A percentile compares a stretch with the other conserved stretches of the same genome.
Conservation (phyloP, 164 flowering plant genomes). For the Annona squamosa region DNA sequence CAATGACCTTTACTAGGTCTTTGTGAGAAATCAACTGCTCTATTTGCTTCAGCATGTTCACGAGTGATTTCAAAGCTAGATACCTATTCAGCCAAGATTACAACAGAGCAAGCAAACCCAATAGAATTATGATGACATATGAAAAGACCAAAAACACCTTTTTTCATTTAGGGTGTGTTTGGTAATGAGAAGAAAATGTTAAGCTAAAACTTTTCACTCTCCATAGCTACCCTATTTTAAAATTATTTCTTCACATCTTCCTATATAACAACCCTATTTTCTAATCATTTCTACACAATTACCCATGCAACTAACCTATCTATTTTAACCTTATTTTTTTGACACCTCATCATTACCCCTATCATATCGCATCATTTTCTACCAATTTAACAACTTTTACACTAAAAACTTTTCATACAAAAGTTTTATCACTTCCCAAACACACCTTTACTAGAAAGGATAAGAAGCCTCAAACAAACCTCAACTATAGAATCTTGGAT, state of each 20-base stretch:
- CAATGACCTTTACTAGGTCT: slow-evolving; percentile 36
- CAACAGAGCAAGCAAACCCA: not conserved
- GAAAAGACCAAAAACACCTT: not conserved
- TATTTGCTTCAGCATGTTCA: slow-evolving; percentile 19
- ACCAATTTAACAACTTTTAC: no score
- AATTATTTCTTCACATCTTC: no score
- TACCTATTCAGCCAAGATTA: slow-evolving; percentile 36
- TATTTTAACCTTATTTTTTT: no score
- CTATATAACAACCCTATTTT: no score
- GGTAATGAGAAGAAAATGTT: no score
- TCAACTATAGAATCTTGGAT: slow-evolving; percentile 46
- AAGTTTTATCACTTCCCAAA: not conserved
- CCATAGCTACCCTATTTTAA: no score
- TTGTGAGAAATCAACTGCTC: slow-evolving; percentile 20
- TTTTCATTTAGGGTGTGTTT: not conserved
- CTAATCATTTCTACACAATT: no score
- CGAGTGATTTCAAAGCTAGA: slow-evolving; percentile 71
- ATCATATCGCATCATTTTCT: no score
- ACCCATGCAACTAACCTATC: no score
- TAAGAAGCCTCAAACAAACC: slow-evolving; percentile 35
- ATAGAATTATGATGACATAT: not conserved
- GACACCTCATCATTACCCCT: no score
- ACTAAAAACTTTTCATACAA: not conserved
- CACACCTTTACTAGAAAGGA: not conserved
- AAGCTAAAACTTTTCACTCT: no score